phyloP scores from a whole-genome alignment of 139 green algal species.

The Chlorella sp. region DNA sequence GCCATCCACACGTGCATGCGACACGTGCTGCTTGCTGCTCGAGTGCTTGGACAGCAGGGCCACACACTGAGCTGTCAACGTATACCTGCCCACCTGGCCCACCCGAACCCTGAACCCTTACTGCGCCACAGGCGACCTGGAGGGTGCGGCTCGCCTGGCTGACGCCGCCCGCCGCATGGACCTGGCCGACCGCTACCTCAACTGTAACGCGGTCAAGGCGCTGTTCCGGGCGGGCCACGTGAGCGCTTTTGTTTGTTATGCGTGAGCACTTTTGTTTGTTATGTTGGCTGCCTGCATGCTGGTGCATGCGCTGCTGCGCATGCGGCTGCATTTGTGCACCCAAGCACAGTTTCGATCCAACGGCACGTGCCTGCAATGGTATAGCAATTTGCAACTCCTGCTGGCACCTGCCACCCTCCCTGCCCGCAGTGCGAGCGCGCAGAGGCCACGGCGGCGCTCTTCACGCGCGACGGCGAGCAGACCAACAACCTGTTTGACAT shows the following conservation, averaged over 20 bases:
- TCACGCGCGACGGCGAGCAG: slow-evolving; percentile 92
- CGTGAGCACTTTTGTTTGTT: no score
- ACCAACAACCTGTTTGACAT: slow-evolving; percentile 94
- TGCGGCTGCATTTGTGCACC: no score
- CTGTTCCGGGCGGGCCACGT: slow-evolving; percentile 62
- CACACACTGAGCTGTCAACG: no score
- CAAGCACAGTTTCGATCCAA: no score
- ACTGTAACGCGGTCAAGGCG: slow-evolving; percentile 83
- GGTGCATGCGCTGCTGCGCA: no score
- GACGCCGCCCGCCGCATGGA: slow-evolving; percentile 81
- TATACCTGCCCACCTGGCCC: background rate
- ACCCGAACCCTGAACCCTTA: background rate
- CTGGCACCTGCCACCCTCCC: no score
- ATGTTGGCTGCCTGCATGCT: no score
- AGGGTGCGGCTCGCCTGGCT: slow-evolving; percentile 65
- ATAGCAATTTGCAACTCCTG: no score
- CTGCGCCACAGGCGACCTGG: slow-evolving; percentile 41
- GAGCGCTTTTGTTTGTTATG: no score
- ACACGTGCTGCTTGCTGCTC: background rate
- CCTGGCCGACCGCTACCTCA: slow-evolving; percentile 94
- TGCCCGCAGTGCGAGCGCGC: slow-evolving; percentile 61
- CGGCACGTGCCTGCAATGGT: no score
- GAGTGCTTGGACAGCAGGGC: no score
- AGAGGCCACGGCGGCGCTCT: slow-evolving; percentile 82
- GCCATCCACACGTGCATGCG: background rate